Evolutionary conservation across 345 rosid genomes (phyloP).

Genomic region (Citrus unshiu): DNA sequence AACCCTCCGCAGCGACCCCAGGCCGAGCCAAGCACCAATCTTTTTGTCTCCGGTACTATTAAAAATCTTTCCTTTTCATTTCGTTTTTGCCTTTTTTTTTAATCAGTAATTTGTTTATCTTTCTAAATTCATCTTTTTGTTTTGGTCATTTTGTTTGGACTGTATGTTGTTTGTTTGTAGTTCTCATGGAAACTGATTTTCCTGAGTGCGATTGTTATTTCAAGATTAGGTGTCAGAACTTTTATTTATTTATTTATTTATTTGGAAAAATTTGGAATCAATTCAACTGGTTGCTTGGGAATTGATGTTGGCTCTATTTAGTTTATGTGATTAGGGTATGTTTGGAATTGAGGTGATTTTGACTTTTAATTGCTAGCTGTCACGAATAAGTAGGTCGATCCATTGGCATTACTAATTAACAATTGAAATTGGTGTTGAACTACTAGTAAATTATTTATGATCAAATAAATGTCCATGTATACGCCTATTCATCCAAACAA

Average conservation of each 20-base stretch:
- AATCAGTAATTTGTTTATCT: neutral
- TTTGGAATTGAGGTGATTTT: neutral
- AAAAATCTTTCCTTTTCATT: neutral
- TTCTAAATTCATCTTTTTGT: neutral
- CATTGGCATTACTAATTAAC: too few species aligned
- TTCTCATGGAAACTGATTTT: neutral
- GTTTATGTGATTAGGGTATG: neutral
- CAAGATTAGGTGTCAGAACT: neutral
- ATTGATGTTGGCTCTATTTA: neutral
- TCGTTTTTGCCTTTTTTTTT: neutral
- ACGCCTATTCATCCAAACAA: neutral
- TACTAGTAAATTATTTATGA: neutral
- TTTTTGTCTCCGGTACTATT: slow-evolving; percentile 60
- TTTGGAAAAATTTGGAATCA: neutral
- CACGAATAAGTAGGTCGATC: neutral
- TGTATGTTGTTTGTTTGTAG: neutral
- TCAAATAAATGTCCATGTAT: neutral
- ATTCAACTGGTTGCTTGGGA: neutral
- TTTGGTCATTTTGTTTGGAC: neutral
- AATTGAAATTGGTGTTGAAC: neutral
- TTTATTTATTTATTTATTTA: neutral
- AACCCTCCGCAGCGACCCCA: slow-evolving; percentile 34
- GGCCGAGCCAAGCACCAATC: slow-evolving; percentile 75
- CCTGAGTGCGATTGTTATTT: neutral
- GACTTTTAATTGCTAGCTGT: neutral